A percentile compares a stretch with the other conserved stretches of the same genome.
Conservation (phyloP, 495 filamentous ascomycete genomes). For the Xylaria sp. region DNA sequence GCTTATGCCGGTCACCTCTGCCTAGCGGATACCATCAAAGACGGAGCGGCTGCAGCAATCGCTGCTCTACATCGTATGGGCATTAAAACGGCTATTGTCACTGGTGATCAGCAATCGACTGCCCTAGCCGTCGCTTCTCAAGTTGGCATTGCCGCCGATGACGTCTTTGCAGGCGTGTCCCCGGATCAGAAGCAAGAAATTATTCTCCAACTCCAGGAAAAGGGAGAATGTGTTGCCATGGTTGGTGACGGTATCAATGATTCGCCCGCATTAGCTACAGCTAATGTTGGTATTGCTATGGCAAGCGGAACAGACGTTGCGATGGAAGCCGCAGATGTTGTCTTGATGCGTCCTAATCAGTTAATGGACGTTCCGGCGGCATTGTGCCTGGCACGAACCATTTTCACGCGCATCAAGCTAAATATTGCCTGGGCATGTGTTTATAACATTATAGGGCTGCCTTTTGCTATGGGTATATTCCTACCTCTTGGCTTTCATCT, state of each 20-base stretch:
- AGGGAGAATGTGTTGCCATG: conserved; percentile 87
- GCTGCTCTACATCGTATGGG: conserved; percentile 83
- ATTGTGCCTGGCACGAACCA: conserved; percentile 79
- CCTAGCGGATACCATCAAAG: conserved; percentile 89
- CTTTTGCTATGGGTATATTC: conserved; percentile 96
- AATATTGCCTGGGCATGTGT: conserved; percentile 91
- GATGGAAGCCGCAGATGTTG: conserved; percentile 96
- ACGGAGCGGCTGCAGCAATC: conserved; percentile 81
- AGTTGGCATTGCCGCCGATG: conserved; percentile 77
- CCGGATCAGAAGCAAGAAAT: conserved; percentile 89
- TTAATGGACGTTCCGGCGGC: conserved; percentile 90
- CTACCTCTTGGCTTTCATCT: conserved; percentile 86
- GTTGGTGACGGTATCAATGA: conserved; percentile 99
- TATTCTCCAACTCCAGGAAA: conserved; percentile 73
- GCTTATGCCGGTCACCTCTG: conserved; percentile 80
- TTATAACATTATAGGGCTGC: conserved; percentile 92
- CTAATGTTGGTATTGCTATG: conserved; percentile 91
- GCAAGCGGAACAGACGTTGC: conserved; percentile 94
- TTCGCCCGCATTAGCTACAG: conserved; percentile 92
- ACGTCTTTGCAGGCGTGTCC: conserved; percentile 82
- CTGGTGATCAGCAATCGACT: conserved; percentile 85
- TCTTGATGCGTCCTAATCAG: conserved; percentile 91
- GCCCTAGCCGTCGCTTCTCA: conserved; percentile 81
- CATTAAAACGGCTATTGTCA: conserved; percentile 88
- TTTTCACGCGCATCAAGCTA: conserved; percentile 91